phyloP scores from a whole-genome alignment of 495 filamentous ascomycete species.

The Penicillium pulvis region DNA sequence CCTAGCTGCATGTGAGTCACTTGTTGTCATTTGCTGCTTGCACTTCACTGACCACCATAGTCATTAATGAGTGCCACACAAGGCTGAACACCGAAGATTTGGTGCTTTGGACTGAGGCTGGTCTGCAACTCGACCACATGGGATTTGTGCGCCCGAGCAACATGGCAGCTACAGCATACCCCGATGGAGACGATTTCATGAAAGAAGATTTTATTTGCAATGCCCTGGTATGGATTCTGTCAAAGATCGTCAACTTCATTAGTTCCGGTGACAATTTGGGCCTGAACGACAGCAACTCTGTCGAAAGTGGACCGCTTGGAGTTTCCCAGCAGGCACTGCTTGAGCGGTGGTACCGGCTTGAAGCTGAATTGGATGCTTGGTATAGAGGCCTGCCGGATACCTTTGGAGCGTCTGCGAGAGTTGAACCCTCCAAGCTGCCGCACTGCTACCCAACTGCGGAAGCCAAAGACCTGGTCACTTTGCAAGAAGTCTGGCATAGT shows the following conservation, averaged over 20 bases:
- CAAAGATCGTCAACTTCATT: constrained; percentile 64
- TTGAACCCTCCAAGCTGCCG: constrained; percentile 28
- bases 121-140: constrained; percentile 56
- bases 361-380: constrained; percentile 61
- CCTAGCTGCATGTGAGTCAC: constrained; percentile 60
- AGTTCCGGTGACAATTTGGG: constrained; percentile 53
- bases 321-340: constrained; percentile 55
- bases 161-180: constrained; percentile 42
- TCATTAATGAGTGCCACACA: constrained; percentile 63
- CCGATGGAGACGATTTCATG: constrained; percentile 53
- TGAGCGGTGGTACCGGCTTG: constrained; percentile 57
- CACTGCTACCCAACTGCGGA: constrained; percentile 25
- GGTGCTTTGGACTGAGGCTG: constrained; percentile 61
- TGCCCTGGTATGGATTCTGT: constrained; percentile 62
- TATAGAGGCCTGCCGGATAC: constrained; percentile 58
- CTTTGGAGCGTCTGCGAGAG: constrained; percentile 55
- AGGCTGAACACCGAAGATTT: constrained; percentile 63
- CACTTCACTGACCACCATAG: constrained; percentile 29
- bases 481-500: constrained; percentile 65
- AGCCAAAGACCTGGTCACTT: constrained; percentile 34
- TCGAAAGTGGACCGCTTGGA: constrained; percentile 43
- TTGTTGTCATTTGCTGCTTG: neutral
- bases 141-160: constrained; percentile 59
- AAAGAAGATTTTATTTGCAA: constrained; percentile 65
- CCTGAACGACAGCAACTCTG: constrained; percentile 32